phyloP scores from a whole-genome alignment of 2,329 filamentous ascomycete genomes.

The Fusarium brevicatenulatum region DNA sequence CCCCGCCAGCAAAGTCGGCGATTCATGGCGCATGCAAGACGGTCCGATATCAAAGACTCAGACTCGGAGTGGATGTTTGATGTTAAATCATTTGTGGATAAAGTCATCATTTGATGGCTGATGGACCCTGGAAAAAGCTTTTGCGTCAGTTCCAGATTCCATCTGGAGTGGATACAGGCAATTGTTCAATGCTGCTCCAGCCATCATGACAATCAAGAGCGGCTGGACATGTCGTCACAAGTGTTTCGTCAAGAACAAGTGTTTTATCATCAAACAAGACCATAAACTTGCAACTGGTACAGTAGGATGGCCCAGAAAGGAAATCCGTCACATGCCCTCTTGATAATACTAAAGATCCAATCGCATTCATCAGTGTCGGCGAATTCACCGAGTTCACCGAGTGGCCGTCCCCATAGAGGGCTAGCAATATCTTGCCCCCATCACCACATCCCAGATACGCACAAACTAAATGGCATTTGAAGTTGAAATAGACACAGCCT shows the following conservation, averaged over 20 bases:
- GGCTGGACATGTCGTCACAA: background rate
- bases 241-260: constrained; percentile 1
- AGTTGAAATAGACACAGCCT: constrained; percentile 5
- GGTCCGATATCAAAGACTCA: constrained; percentile 29
- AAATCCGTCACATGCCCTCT: background rate
- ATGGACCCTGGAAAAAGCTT: constrained; percentile 19
- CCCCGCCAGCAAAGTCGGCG: constrained; percentile 15
- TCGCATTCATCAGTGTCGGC: background rate
- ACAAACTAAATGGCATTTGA: constrained; percentile 8
- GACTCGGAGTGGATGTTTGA: constrained; percentile 22
- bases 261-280: background rate
- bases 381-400: background rate
- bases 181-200: background rate
- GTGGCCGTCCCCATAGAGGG: background rate
- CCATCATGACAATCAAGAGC: background rate
- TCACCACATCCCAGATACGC: constrained; percentile 4
- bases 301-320: background rate
- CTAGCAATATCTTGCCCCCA: constrained; percentile 4
- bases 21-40: constrained; percentile 24
- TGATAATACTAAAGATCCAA: background rate
- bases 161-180: background rate
- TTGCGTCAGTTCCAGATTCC: constrained; percentile 12
- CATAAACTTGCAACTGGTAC: background rate
- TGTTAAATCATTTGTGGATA: constrained; percentile 25
- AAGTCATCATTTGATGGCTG: constrained; percentile 4